Percentiles rank a stretch among this genome's conserved stretches.
These are phyloP conservation scores for Ascochyta lentis DNA, from an alignment of 2,329 filamentous ascomycete genomes.

Conservation along the genomic window DNA sequence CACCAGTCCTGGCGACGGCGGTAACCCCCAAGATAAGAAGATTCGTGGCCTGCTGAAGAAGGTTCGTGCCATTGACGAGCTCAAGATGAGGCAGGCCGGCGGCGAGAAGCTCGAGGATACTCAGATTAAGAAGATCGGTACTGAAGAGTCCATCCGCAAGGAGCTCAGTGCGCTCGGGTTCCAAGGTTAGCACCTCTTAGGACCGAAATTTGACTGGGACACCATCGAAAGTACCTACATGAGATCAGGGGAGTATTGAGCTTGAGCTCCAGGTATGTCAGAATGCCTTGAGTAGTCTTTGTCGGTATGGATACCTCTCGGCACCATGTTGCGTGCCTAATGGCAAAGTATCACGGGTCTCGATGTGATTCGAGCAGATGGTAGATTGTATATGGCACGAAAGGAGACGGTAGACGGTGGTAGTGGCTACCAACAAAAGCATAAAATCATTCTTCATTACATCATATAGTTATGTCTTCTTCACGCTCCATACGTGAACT, in stretches of 20 bases:
- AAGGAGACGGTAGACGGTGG: slow-evolving; percentile 1
- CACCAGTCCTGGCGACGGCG: slow-evolving; percentile 61
- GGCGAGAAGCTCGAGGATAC: slow-evolving; percentile 98
- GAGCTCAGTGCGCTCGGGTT: slow-evolving; percentile 73
- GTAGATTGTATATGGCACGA: slow-evolving; percentile 4
- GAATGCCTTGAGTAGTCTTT: no score
- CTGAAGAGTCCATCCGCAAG: slow-evolving; percentile 81
- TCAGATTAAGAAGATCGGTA: slow-evolving; percentile 97
- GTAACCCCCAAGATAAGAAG: slow-evolving; percentile 89
- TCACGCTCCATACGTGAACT: background rate
- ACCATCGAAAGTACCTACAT: background rate
- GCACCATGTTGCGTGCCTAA: no score
- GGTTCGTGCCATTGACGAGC: slow-evolving; percentile 94
- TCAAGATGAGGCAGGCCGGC: slow-evolving; percentile 93
- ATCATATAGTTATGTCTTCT: background rate
- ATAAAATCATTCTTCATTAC: slow-evolving; percentile 18
- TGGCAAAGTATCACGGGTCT: background rate
- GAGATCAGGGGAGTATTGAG: background rate
- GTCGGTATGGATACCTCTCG: no score
- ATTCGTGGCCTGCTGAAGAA: slow-evolving; percentile 93
- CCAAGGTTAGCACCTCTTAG: slow-evolving; percentile 26
- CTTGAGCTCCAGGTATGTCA: no score
- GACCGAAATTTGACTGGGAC: slow-evolving; percentile 10
- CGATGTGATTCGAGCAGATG: background rate
- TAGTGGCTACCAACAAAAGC: slow-evolving; percentile 6